phyloP scores from a whole-genome alignment of 768 basidiomycete genomes.

The Daedaleopsis sinensis region DNA sequence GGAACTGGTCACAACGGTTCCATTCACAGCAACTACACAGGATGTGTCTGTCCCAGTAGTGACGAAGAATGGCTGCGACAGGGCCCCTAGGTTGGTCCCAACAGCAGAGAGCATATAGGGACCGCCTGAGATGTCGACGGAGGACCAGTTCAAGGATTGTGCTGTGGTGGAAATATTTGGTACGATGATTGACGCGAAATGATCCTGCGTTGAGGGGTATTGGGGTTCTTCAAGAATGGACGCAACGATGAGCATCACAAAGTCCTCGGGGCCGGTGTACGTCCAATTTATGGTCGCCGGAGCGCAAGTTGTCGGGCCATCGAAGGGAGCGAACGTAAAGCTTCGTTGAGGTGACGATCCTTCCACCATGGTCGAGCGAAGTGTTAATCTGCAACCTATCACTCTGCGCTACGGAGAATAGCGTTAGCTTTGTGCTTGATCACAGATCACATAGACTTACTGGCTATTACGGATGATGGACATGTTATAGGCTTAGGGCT shows the following conservation, averaged over 20 bases:
- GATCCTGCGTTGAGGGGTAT: constrained; percentile 16
- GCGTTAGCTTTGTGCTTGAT: background rate
- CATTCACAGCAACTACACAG: constrained; percentile 31
- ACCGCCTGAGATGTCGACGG: constrained; percentile 51
- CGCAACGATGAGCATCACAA: constrained; percentile 22
- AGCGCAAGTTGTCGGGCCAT: constrained; percentile 39
- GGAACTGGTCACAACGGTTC: background rate
- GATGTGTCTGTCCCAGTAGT: constrained; percentile 38
- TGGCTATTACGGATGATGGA: background rate
- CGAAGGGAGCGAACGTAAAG: constrained; percentile 10
- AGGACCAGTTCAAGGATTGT: constrained; percentile 42
- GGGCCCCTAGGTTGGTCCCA: constrained; percentile 7
- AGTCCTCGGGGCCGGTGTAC: constrained; percentile 12
- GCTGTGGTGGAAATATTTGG: constrained; percentile 31
- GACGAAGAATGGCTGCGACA: constrained; percentile 40
- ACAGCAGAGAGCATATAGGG: constrained; percentile 44
- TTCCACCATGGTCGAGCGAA: background rate
- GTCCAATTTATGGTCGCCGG: constrained; percentile 34
- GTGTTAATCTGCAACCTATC: background rate
- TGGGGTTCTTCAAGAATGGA: background rate
- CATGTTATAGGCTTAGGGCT: background rate
- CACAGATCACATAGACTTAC: background rate
- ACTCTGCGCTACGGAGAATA: background rate
- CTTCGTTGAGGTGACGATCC: background rate
- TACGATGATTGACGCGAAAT: constrained; percentile 26